A percentile compares a stretch with the other conserved stretches of the same genome.
Evolutionary conservation across 225 moss, liverwort and hornwort species (phyloP).

Genomic region (Pseudoscleropodium purum): DNA sequence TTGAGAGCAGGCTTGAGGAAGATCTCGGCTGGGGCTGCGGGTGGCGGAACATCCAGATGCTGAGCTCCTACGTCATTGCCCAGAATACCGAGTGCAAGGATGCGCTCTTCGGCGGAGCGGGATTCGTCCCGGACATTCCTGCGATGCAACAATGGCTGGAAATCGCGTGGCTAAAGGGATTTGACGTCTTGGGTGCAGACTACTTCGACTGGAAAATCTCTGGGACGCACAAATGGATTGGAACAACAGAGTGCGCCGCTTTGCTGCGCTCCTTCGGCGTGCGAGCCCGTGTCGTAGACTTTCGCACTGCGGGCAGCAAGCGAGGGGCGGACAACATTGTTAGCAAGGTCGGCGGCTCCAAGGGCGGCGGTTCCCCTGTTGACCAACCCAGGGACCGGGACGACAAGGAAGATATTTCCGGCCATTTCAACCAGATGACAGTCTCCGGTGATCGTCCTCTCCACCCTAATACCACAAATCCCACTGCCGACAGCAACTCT

Average conservation of each 20-base stretch:
- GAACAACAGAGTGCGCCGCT: slow-evolving; percentile 74
- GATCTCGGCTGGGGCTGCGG: slow-evolving; percentile 83
- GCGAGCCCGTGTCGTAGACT: slow-evolving; percentile 57
- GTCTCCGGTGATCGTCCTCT: not conserved
- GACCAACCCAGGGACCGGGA: not conserved
- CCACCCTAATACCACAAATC: not conserved
- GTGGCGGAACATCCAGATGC: slow-evolving; percentile 79
- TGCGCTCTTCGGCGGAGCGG: slow-evolving; percentile 50
- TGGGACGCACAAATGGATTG: slow-evolving; percentile 70
- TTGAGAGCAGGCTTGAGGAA: slow-evolving; percentile 41
- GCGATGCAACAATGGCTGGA: slow-evolving; percentile 65
- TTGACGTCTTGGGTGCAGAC: slow-evolving; percentile 45
- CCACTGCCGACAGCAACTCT: not conserved
- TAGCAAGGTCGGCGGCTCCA: not conserved
- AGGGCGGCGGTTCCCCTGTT: not conserved
- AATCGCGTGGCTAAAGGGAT: slow-evolving; percentile 64
- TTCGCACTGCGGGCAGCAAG: slow-evolving; percentile 30
- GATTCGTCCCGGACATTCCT: slow-evolving; percentile 66
- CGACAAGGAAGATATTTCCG: not conserved
- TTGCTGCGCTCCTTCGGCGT: slow-evolving; percentile 66
- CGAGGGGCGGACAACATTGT: not conserved
- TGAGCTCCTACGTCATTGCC: slow-evolving; percentile 38
- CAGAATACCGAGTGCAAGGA: slow-evolving; percentile 23
- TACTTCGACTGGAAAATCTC: slow-evolving; percentile 53
- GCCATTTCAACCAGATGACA: not conserved